Evolutionary conservation across 1,284 basidiomycete genomes (phyloP), one percentile per base, ranked within the genome.

Genomic region (Vanrija sp.): DNA sequence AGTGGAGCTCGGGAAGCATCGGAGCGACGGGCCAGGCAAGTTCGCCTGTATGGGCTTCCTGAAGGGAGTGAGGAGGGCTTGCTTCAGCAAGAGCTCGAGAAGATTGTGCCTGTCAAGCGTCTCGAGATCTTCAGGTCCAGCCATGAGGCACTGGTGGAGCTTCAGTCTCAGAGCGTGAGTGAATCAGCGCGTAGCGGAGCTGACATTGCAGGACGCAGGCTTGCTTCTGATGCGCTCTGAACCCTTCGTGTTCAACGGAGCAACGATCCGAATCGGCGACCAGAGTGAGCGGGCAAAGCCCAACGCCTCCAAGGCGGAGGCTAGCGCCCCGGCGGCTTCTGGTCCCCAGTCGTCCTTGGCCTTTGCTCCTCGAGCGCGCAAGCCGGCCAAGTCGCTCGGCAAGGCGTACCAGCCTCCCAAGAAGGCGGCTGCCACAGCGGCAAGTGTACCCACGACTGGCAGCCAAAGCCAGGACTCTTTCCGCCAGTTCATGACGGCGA

Each of bases 51-150:
- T 35, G 85, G 85, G 45, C 78, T 97, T n/a, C 88, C 89, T 3
- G 64, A 80, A 3, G 80, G 77, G 12, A 81, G 84, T 1, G 89
- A 94, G 67, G 93, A 96, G 70, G 92, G 87, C 0, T 77, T 96
- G 2, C 73, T 97, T 20, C 93, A 97, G 65, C 93, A 97, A 77
- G 78, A 78, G 0, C 77, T 97, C 7, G 89, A 92, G 71, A 93
- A 90, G 73, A 73, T 87, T 42, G 83, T 83, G 0, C 73, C 78
- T 0, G 84, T 96, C 24, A 84, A 82, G 50, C 82, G 87, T 1
- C 81, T 95, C 0, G 88, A 92, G 65, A 79, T 94, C 2, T 87
- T 89, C 61, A 71, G 76, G 8, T 82, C 84, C 49, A 75, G 73
- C 43, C 76, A 80, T 16, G 85, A 92, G 68, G 93, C 91, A 2